These are phyloP conservation scores for Sambucus nigra DNA, from an alignment of 129 eudicot genomes.

Conservation along the genomic window DNA sequence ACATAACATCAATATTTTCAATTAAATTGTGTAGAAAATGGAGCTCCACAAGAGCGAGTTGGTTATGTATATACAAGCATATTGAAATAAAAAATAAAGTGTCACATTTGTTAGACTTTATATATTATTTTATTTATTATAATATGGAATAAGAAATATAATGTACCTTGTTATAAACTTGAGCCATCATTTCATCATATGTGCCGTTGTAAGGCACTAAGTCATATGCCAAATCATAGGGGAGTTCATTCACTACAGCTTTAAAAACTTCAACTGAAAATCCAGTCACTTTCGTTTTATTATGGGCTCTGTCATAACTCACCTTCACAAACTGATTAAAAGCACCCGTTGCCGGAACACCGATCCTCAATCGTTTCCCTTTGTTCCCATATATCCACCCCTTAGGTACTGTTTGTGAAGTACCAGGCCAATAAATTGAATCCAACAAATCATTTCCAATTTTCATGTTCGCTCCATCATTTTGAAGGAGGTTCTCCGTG, in stretches of 20 bases:
- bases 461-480: conserved; percentile 41
- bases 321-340: conserved; percentile 59
- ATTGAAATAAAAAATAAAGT: too few relatives aligned
- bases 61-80: too few relatives aligned
- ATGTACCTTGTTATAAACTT: conserved; percentile 40
- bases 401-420: conserved; percentile 21
- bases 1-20: too few relatives aligned
- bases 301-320: conserved; percentile 20
- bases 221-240: conserved; percentile 35
- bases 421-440: conserved; percentile 53
- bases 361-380: conserved; percentile 34
- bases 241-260: conserved; percentile 26
- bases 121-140: too few relatives aligned
- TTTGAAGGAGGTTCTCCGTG: conserved; percentile 49
- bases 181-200: too few relatives aligned
- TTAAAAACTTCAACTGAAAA: too few relatives aligned
- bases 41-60: too few relatives aligned
- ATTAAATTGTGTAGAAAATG: too few relatives aligned
- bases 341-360: conserved; percentile 56
- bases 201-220: conserved; percentile 52
- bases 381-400: conserved; percentile 25
- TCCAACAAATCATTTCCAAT: conserved; percentile 23
- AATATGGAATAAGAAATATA: not conserved
- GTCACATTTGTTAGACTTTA: too few relatives aligned
- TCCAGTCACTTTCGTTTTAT: conserved; percentile 24